These are phyloP conservation scores for Fomitopsis schrenkii DNA, from an alignment of 1,284 basidiomycete genomes.

Conservation along the genomic window DNA sequence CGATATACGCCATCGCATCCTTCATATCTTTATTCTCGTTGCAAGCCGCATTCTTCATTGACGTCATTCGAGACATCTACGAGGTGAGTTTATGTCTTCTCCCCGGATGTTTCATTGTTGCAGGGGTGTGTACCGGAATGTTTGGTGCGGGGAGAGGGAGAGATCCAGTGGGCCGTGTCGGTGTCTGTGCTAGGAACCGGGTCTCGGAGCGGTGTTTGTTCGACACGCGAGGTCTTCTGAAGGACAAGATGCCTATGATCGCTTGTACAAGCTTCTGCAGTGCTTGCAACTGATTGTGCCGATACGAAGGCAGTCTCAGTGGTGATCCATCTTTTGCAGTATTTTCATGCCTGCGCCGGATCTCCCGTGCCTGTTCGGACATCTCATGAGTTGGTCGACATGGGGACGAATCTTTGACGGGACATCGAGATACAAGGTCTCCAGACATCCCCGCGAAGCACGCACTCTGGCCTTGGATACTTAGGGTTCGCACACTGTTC, in stretches of 20 bases:
- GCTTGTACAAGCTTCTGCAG: background rate
- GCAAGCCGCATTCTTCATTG: conserved; percentile 95
- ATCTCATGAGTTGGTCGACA: too few species aligned
- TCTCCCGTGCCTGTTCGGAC: too few species aligned
- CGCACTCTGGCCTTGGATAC: background rate
- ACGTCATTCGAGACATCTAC: conserved; percentile 93
- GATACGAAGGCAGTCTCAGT: too few species aligned
- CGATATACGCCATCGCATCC: conserved; percentile 88
- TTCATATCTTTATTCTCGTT: conserved; percentile 93
- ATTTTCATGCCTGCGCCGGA: too few species aligned
- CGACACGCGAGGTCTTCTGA: too few species aligned
- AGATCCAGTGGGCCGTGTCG: background rate
- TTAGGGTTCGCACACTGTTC: background rate
- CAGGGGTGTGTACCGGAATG: too few species aligned
- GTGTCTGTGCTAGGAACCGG: too few species aligned
- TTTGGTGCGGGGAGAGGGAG: background rate
- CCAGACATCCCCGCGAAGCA: background rate
- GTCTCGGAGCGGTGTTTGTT: too few species aligned
- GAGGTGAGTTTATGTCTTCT: conserved; percentile 55
- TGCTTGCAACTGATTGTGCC: background rate
- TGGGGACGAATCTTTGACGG: too few species aligned
- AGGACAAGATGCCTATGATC: too few species aligned
- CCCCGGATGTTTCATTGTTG: background rate
- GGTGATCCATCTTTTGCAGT: too few species aligned
- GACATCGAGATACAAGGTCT: background rate